Base-by-base conservation (phyloP, 106 monocot genomes). In the Agapanthus africanus region DNA sequence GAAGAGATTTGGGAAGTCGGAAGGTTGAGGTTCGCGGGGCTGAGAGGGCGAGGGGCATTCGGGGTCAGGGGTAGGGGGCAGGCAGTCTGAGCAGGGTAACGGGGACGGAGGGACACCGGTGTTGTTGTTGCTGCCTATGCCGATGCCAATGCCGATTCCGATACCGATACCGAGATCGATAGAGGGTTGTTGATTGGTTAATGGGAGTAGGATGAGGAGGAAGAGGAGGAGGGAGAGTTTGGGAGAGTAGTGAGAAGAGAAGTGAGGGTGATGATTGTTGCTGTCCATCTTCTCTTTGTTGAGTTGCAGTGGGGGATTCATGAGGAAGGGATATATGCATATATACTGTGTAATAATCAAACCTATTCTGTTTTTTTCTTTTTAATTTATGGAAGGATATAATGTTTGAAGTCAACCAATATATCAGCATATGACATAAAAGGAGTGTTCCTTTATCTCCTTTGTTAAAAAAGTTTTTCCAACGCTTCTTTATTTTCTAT, bases 81-180 rank as follows among this genome's bases (percentile, higher is more conserved):
- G 46, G 46, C 46, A 37, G 6, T 40, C 32, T 19, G 37, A 18
- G 4, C 27, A 18, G 63, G 63, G 63, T 22, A 6, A 5, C 7
- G 63, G 63, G 2, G 16, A 13, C 10, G 67, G 32, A 7, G 67
- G 67, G n/a, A n/a, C n/a, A n/a, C n/a, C n/a, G 8, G 26, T 6
- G 11, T 18, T 1, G 9, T 38, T 26, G 70, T 54, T 49, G 0
- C 52, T 35, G 16, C 70, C 70, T 1, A 57, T 70, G 14, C 67
- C 46, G 28, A 68, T 68, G 4, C 47, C 46, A 19, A 47, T 68
- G 21, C 54, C 56, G 27, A 70, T 57, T 1, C 56, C 56, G 33
- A 70, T 70, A 7, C 26, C 67, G 28, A 31, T 19, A 1, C 33
- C 46, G 32, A 23, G 6, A 19, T 36, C 44, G 0, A 30, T 6